These are phyloP conservation scores for Penicillium janthinellum DNA, from an alignment of 2,329 filamentous ascomycete genomes.

Conservation along the genomic window DNA sequence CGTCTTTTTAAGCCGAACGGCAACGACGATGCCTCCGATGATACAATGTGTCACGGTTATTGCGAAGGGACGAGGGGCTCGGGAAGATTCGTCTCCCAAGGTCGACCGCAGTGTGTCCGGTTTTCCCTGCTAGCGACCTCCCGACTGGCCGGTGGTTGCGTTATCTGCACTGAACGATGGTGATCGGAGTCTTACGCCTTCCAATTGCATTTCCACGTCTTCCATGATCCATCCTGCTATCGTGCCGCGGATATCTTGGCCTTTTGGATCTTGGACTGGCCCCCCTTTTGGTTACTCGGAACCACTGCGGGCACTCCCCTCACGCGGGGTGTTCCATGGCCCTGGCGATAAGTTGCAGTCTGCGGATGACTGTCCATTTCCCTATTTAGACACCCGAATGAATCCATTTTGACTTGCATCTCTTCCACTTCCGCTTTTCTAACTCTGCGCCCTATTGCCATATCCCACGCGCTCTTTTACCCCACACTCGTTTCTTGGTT, in stretches of 20 bases:
- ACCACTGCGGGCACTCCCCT: neutral
- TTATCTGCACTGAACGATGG: slow-evolving; percentile 25
- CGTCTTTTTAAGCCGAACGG: neutral
- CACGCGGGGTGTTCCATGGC: neutral
- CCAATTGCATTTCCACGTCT: neutral
- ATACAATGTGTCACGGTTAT: neutral
- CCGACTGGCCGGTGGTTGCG: slow-evolving; percentile 28
- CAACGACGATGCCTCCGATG: neutral
- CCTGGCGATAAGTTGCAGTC: slow-evolving; percentile 8
- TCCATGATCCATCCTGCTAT: neutral
- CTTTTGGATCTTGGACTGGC: neutral
- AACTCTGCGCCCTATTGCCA: neutral
- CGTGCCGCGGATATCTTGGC: slow-evolving; percentile 18
- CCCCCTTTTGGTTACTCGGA: slow-evolving; percentile 11
- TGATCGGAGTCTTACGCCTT: slow-evolving; percentile 21
- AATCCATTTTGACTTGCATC: slow-evolving; percentile 11
- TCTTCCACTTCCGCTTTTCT: neutral
- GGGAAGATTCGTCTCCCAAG: neutral
- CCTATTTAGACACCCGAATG: slow-evolving; percentile 26
- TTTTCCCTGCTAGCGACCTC: slow-evolving; percentile 11
- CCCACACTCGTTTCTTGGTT: neutral
- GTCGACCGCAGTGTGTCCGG: neutral
- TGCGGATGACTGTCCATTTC: neutral
- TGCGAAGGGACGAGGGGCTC: neutral
- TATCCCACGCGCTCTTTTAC: neutral